Percentiles rank a stretch among this genome's conserved stretches.
phyloP scores from a whole-genome alignment of 768 basidiomycete species.

The Suillus lakei region DNA sequence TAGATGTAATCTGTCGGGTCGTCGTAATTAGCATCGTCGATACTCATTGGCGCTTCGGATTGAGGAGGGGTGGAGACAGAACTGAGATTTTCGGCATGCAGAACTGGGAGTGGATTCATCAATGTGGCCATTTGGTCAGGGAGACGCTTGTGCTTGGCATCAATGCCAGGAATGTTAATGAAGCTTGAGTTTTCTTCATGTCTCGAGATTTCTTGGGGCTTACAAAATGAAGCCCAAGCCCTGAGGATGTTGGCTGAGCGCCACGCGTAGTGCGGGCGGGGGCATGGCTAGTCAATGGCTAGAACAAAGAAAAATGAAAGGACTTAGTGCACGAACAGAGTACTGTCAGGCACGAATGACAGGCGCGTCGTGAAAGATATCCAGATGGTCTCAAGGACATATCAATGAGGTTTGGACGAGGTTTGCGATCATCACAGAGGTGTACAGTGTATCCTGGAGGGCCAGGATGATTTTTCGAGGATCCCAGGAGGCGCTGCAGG shows the following conservation, averaged over 20 bases:
- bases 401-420: not conserved
- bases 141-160: constrained; percentile 1
- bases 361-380: not conserved
- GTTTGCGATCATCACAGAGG: not conserved
- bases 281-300: not conserved
- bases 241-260: not conserved
- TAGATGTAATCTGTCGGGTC: not conserved
- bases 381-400: not conserved
- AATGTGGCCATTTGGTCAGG: constrained; percentile 1
- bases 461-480: not conserved
- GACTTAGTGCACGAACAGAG: not conserved
- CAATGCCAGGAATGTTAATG: not conserved
- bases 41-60: not conserved
- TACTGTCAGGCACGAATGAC: not conserved
- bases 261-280: not conserved
- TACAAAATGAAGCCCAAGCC: constrained; percentile 22
- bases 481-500: not conserved
- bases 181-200: constrained; percentile 11
- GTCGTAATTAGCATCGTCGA: not conserved
- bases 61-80: not conserved
- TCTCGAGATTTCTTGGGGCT: constrained; percentile 22
- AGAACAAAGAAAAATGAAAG: not conserved
- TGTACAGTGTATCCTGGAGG: not conserved
- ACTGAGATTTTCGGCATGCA: not conserved
- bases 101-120: not conserved